Evolutionary conservation across 2,329 filamentous ascomycete species (phyloP).

Genomic region (Escovopsis sp.): DNA sequence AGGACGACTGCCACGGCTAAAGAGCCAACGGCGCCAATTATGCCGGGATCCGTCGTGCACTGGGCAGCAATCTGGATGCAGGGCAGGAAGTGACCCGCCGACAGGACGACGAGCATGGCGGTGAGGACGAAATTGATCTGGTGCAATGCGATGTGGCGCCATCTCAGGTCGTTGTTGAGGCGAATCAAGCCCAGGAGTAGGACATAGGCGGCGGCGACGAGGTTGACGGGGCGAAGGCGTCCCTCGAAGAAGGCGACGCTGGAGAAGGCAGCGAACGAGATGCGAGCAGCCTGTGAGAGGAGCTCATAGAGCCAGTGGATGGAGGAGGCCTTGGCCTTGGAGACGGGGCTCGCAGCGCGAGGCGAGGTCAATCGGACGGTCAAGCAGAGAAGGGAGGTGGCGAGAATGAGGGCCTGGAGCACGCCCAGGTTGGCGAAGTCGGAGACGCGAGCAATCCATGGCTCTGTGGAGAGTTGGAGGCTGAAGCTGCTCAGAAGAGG

Average conservation of each 20-base stretch:
- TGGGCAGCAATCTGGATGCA: conserved; percentile 24
- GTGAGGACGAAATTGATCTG: conserved; percentile 33
- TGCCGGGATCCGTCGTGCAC: conserved; percentile 16
- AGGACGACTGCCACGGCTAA: conserved; percentile 23
- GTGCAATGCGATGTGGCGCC: conserved; percentile 31
- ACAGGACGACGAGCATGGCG: conserved; percentile 22
- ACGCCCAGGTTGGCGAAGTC: conserved; percentile 26
- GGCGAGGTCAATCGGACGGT: conserved; percentile 19
- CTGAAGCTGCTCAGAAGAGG: conserved; percentile 3
- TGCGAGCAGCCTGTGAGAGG: conserved; percentile 25
- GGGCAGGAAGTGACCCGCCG: conserved; percentile 25
- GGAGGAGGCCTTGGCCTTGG: conserved; percentile 21
- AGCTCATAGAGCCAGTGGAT: conserved; percentile 29
- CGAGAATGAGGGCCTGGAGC: conserved; percentile 23
- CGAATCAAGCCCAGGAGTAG: conserved; percentile 30
- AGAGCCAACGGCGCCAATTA: conserved; percentile 21
- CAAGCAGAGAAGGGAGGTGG: conserved; percentile 22
- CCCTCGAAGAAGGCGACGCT: conserved; percentile 21
- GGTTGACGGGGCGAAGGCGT: conserved; percentile 22
- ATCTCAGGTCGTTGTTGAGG: conserved; percentile 25
- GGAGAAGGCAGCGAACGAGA: conserved; percentile 24
- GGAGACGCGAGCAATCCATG: conserved; percentile 25
- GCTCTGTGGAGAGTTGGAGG: conserved; percentile 4
- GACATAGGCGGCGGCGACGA: conserved; percentile 23
- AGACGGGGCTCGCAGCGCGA: conserved; percentile 11